Percentiles rank a stretch among this genome's conserved stretches.
phyloP scores from a whole-genome alignment of 352 stramenopile genomes.

The Phytophthora meadii region DNA sequence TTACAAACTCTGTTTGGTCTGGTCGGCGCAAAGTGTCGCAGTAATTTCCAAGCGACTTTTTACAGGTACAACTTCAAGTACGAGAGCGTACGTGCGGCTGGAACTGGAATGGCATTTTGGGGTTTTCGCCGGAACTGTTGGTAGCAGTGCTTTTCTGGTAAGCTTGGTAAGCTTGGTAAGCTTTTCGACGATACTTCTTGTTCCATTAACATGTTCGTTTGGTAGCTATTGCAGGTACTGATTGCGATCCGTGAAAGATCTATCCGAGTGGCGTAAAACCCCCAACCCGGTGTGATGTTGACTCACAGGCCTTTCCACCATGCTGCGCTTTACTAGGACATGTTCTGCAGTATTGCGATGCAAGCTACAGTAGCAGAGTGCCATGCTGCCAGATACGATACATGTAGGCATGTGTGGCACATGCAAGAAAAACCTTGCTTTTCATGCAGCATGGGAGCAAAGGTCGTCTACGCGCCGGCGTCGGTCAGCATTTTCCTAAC shows the following conservation, averaged over 20 bases:
- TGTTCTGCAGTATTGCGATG: too few relatives aligned
- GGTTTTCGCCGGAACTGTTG: background rate
- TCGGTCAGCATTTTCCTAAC: constrained; percentile 7
- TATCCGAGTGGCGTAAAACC: background rate
- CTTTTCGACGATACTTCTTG: background rate
- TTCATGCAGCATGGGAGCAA: too few relatives aligned
- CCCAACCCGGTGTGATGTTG: background rate
- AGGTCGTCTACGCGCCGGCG: constrained; percentile 1
- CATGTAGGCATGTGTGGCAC: too few relatives aligned
- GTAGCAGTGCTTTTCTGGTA: background rate
- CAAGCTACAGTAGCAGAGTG: too few relatives aligned
- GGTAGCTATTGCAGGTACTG: background rate
- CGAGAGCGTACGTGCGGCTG: background rate
- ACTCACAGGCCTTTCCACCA: constrained; percentile 3
- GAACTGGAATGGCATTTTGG: background rate
- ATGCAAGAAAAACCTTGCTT: too few relatives aligned
- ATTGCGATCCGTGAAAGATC: too few relatives aligned
- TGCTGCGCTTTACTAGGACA: background rate
- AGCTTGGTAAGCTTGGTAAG: background rate
- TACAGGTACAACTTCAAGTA: constrained; percentile 31
- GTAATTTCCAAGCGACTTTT: constrained; percentile 19
- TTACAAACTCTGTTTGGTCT: constrained; percentile 4
- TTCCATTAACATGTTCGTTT: too few relatives aligned
- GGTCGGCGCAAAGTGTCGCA: constrained; percentile 11
- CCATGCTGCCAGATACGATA: background rate